phyloP scores from a whole-genome alignment of 2,329 filamentous ascomycete genomes.

The Aspergillus pseudonomiae region DNA sequence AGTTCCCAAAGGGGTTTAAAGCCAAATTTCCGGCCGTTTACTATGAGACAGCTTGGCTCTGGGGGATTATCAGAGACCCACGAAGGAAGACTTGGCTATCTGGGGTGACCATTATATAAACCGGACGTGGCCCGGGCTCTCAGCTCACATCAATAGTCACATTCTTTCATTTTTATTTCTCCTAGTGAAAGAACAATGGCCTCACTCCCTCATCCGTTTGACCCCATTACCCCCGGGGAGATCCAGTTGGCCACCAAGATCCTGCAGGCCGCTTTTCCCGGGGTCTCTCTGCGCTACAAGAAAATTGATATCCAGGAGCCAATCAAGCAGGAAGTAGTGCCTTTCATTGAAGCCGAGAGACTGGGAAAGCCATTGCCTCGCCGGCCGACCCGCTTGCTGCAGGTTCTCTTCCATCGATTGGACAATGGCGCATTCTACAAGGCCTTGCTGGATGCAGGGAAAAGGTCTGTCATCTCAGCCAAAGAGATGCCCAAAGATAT shows the following conservation, averaged over 20 bases:
- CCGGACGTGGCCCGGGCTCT: not conserved
- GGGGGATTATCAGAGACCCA: not conserved
- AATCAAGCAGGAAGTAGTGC: conserved; percentile 59
- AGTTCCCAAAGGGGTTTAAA: not conserved
- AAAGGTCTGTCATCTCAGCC: conserved; percentile 38
- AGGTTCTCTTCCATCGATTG: conserved; percentile 52
- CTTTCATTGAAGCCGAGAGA: conserved; percentile 67
- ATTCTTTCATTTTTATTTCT: not conserved
- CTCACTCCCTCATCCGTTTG: conserved; percentile 41
- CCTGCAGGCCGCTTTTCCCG: conserved; percentile 40
- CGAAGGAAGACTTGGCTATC: not conserved
- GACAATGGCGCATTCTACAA: conserved; percentile 48
- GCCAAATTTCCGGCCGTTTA: not conserved
- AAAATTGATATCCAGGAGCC: conserved; percentile 69
- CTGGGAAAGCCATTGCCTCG: conserved; percentile 52
- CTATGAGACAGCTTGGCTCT: not conserved
- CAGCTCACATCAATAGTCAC: not conserved
- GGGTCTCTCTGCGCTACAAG: conserved; percentile 57
- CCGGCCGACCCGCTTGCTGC: conserved; percentile 56
- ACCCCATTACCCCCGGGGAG: conserved; percentile 44
- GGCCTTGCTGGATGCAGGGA: conserved; percentile 45
- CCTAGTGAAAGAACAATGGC: conserved; percentile 7
- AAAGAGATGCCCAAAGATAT: conserved; percentile 52
- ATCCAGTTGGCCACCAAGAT: conserved; percentile 45
- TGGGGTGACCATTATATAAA: conserved; percentile 5